Conservation (phyloP, 176 grass and related monocot species). For the Carex pumila region DNA sequence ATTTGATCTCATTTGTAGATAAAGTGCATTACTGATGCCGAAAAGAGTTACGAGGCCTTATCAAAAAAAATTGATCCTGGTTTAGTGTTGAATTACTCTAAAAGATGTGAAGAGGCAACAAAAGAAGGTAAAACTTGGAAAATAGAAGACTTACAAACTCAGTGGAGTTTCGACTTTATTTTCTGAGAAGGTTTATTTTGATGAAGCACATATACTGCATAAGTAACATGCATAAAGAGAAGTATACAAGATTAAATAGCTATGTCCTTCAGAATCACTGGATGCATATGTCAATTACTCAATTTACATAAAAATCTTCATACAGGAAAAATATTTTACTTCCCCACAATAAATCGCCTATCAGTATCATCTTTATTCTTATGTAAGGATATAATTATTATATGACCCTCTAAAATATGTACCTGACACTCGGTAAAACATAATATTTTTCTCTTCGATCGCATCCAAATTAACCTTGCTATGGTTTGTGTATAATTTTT, state of each 20-base stretch:
- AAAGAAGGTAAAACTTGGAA: constrained; percentile 45
- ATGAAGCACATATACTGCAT: background rate
- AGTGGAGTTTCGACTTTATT: no score
- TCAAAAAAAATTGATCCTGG: constrained; percentile 54
- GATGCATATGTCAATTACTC: background rate
- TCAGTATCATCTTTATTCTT: no score
- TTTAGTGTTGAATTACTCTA: constrained; percentile 54
- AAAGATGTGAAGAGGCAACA: constrained; percentile 90
- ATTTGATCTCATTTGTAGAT: constrained; percentile 33
- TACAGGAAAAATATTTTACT: no score
- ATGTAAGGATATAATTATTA: no score
- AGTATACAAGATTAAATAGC: background rate
- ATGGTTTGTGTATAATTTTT: background rate
- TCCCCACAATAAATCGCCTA: no score
- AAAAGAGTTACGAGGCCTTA: constrained; percentile 54
- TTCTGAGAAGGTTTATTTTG: background rate
- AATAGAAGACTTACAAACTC: no score
- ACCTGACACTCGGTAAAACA: no score
- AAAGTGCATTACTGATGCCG: constrained; percentile 68
- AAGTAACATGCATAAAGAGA: background rate
- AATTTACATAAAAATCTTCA: background rate
- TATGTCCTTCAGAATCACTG: background rate
- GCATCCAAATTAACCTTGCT: background rate
- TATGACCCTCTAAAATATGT: no score
- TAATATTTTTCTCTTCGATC: no score